Evolutionary conservation across 805 yeast species (phyloP), one percentile per base, ranked within the genome.

Genomic region (Schizosaccharomyces lindneri): DNA sequence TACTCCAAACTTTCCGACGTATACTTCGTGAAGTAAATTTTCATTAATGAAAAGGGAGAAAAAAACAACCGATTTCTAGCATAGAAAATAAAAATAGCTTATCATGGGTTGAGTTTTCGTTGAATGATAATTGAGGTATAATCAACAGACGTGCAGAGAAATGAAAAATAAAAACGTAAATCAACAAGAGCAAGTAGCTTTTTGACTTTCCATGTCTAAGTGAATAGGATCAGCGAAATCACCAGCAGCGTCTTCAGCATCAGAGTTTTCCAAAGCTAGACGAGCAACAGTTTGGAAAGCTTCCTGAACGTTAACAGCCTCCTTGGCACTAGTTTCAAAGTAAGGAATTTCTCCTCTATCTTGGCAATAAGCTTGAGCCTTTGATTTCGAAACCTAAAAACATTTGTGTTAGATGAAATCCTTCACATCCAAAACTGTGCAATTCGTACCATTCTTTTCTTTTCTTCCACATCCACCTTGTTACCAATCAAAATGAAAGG

Each of bases 281-380:
- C 95, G 80, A 41, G 96, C 96, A 67, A 90, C 86, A 55, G 89
- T 65, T 71, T 93, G 97, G 69, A 90, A 90, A 2, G 97, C 97
- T 68, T 85, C 82, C 69, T 89, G 96, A 43, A 90, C 95, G 67
- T 94, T 94, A 60, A 89, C 86, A 17, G 93, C 88, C 71, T 88
- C 96, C 74, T 90, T 93, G 21, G 98, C 98, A 76, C 93, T 83
- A n/a, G 98, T 90, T 72, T 90, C 95, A 69, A 93, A 90, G 64
- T 89, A 82, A 3, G 98, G 97, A 64, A 88, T 76, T 65, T 88
- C 87, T 73, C 94, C 84, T 65, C 79, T 72, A 60, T 79, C 77
- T 62, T 77, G 79, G 62, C 84, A 81, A 71, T 79, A 77, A 59
- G 80, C 80, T 67, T 79, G 81, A 9, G 84, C 86, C 65, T 78